Evolutionary conservation across 2,329 filamentous ascomycete genomes (phyloP), one percentile per base, ranked within the genome.

Genomic region (Pseudogymnoascus sp.): DNA sequence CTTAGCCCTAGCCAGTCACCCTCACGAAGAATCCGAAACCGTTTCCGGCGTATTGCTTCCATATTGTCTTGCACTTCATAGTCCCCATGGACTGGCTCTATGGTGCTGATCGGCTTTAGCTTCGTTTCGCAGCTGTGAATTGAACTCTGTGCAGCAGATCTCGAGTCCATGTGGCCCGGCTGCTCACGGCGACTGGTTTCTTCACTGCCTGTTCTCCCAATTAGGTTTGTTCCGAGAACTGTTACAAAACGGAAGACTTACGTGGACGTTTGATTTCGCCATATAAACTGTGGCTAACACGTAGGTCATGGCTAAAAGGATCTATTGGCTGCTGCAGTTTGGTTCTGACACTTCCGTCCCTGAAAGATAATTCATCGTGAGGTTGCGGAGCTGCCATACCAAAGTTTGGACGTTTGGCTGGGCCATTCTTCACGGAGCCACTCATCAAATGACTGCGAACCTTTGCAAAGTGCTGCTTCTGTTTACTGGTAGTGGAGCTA

Each of bases 391-490:
- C 25, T 27, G 37, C 18, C 33, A 40, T 63, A 59, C 65, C 64
- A 60, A 69, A 63, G 18, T 65, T 62, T 15, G 63, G 62, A 42
- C 61, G 66, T 48, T 68, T 69, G 10, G 52, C 58, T 5, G 75
- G 73, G 13, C 68, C 72, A 5, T 69, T 71, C 37, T 71, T 74
- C 40, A 66, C 62, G 6, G 66, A 63, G 1, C 66, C 69, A 61
- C 63, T 72, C 27, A 69, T 66, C 4, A 72, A 60, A 35, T 70
- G 73, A 21, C 72, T 72, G 42, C 76, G 74, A 36, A 73, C 74
- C 62, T 74, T 77, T 42, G 78, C 78, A 63, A 80, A 80, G 65
- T 80, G 75, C 58, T 78, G 73, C 65, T 75, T 79, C 64, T 80
- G 78, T n/a, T 72, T 73, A n/a, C 71, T 69, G 33, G 73, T 68